Base-by-base conservation (phyloP, 1,284 basidiomycete species). In the Ceratobasidium sp. region DNA sequence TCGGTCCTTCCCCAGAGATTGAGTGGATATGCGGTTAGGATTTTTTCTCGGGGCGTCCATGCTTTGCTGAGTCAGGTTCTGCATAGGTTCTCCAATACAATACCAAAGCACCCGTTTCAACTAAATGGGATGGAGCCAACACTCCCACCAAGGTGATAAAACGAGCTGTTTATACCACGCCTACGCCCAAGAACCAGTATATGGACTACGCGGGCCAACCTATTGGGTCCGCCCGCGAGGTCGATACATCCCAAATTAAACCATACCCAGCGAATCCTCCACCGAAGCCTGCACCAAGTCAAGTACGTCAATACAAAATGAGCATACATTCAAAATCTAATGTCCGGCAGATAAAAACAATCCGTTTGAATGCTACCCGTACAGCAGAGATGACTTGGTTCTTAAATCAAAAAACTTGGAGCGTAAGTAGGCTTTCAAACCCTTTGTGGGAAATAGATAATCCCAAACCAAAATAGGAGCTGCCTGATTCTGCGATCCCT, bases 11-110 rank as follows among this genome's bases (percentile, higher is more conserved):
- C 73, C 34, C 73, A 74, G 30, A 36, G 59, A 23, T 60, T 74
- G 16, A 62, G 67, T 23, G 73, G 73, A 36, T 74, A 62, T 39
- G 73, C 57, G 21, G 69, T 71, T n/a, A n/a, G n/a, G n/a, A 26
- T 32, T 59, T 30, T 57, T 64, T 10, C 16, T 8, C 8, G n/a
- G 10, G n/a, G n/a, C n/a, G n/a, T n/a, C n/a, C 46, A 21, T 53
- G 18, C 36, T 26, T 18, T 16, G 30, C 21, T 30, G 18, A 6
- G n/a, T 58, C 12, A 58, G 21, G 21, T 14, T 14, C 4, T n/a
- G n/a, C 10, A 1, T 18, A 64, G 61, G 61, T 64, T 1, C 45
- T 64, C 10, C 61, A 64, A 41, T 74, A 74, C 34, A 71, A 43
- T 36, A 46, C 57, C 3, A 57, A 28, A 2, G 36, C 45, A 12